These are phyloP conservation scores for Ramichloridium luteum DNA, from an alignment of 2,329 filamentous ascomycete genomes.

Conservation along the genomic window DNA sequence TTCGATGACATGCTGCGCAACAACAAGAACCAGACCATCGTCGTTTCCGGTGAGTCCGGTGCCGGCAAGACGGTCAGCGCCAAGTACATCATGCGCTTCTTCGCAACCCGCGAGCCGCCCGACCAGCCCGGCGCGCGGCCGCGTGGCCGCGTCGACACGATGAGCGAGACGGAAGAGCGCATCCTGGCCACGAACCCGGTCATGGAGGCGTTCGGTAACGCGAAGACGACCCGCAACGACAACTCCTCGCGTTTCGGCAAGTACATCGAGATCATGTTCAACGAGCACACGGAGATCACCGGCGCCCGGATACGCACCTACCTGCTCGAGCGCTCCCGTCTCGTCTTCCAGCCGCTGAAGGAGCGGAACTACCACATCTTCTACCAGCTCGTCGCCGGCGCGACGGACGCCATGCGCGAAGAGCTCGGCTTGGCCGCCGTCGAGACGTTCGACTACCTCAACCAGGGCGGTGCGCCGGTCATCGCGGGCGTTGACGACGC, in stretches of 20 bases:
- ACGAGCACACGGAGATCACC: constrained; percentile 88
- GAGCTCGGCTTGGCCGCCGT: constrained; percentile 67
- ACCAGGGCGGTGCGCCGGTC: constrained; percentile 79
- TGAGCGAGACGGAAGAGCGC: constrained; percentile 97
- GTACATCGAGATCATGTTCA: constrained; percentile 99
- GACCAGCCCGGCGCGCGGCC: constrained; percentile 68
- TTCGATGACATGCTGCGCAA: constrained; percentile 98
- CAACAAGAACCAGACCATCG: constrained; percentile 91
- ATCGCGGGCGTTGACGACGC: constrained; percentile 96
- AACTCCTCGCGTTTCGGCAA: constrained; percentile 98
- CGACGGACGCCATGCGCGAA: constrained; percentile 70
- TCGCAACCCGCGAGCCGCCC: constrained; percentile 89
- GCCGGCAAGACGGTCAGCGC: constrained; percentile 98
- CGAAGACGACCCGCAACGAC: constrained; percentile 98
- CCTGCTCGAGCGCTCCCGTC: constrained; percentile 80
- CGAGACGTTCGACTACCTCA: constrained; percentile 90
- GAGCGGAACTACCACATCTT: constrained; percentile 99
- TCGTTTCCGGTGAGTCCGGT: constrained; percentile 98
- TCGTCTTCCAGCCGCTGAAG: constrained; percentile 94
- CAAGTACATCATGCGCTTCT: constrained; percentile 99
- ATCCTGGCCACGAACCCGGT: constrained; percentile 97
- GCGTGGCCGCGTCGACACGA: constrained; percentile 62
- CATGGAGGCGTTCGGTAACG: constrained; percentile 99
- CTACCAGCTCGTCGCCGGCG: constrained; percentile 89
- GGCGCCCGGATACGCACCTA: constrained; percentile 96